Percentiles rank a stretch among this genome's conserved stretches.
Conservation (phyloP, 2,329 filamentous ascomycete species). For the Alternaria metachromatica region DNA sequence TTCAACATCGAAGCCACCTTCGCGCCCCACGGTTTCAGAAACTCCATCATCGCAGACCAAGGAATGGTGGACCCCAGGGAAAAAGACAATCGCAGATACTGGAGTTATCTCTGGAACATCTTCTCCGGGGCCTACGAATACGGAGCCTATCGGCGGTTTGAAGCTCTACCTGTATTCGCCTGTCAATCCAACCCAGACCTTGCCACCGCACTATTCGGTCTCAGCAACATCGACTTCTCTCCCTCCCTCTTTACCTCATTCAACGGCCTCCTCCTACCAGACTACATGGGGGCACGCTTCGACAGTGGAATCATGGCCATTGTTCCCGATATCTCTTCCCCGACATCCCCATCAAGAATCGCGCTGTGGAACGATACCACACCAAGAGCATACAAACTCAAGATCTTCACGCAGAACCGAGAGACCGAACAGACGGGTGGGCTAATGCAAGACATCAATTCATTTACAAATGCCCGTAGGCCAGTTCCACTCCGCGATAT, state of each 20-base stretch:
- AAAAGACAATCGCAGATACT: background rate
- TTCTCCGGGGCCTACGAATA: background rate
- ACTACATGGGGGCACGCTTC: background rate
- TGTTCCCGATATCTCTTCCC: background rate
- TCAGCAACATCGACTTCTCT: background rate
- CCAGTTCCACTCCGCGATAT: background rate
- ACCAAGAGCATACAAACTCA: background rate
- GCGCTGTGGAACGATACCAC: background rate
- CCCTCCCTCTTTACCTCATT: background rate
- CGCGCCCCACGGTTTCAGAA: background rate
- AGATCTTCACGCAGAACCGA: background rate
- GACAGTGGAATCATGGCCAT: background rate
- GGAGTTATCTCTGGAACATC: background rate
- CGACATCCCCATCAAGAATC: rapidly evolving
- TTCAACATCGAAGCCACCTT: background rate
- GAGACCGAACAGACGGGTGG: background rate
- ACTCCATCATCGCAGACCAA: background rate
- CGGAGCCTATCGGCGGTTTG: background rate
- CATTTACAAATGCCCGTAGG: background rate
- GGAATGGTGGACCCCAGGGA: background rate
- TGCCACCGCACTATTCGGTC: background rate
- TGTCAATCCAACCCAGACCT: background rate
- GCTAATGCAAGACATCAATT: background rate
- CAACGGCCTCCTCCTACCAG: background rate
- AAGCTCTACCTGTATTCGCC: background rate